These are phyloP conservation scores for Juglanconis oblonga DNA, from an alignment of 2,329 filamentous ascomycete species.

Conservation along the genomic window DNA sequence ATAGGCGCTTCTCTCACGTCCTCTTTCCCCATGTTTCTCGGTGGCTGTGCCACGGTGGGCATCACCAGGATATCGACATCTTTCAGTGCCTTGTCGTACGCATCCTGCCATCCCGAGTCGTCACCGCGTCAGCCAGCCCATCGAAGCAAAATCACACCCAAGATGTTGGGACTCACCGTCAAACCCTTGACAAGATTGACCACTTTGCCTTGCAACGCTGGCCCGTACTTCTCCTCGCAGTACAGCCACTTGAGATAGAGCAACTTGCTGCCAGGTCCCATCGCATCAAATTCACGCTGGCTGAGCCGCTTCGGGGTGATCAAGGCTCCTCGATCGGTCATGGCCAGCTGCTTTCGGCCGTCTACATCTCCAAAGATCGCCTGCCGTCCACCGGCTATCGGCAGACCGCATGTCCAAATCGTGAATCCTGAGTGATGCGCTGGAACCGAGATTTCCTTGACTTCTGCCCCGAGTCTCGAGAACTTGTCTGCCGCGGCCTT, in stretches of 20 bases:
- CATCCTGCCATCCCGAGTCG: slow-evolving; percentile 22
- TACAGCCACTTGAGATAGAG: slow-evolving; percentile 14
- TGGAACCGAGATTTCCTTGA: slow-evolving; percentile 44
- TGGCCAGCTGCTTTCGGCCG: slow-evolving; percentile 11
- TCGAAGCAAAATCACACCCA: background rate
- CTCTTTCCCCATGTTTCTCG: slow-evolving; percentile 5
- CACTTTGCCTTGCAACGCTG: slow-evolving; percentile 8
- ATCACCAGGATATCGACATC: slow-evolving; percentile 46
- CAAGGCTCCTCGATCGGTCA: slow-evolving; percentile 8
- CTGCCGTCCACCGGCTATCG: slow-evolving; percentile 13
- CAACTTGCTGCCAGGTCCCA: slow-evolving; percentile 4
- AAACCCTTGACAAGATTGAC: slow-evolving; percentile 11
- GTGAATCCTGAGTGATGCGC: slow-evolving; percentile 44
- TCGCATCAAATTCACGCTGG: slow-evolving; percentile 13
- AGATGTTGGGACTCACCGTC: background rate
- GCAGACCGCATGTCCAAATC: slow-evolving; percentile 42
- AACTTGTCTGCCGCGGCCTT: slow-evolving; percentile 34
- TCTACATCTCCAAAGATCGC: slow-evolving; percentile 12
- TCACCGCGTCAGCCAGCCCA: background rate
- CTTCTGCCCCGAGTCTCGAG: slow-evolving; percentile 37
- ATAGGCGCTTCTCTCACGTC: background rate
- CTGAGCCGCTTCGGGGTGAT: slow-evolving; percentile 8
- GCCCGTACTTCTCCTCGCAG: slow-evolving; percentile 14
- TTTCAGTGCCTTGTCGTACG: slow-evolving; percentile 44
- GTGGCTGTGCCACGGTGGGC: slow-evolving; percentile 41